Percentiles rank a stretch among this genome's conserved stretches.
Evolutionary conservation across 2,329 filamentous ascomycete genomes (phyloP).

Genomic region (Sclerotinia spermophila): DNA sequence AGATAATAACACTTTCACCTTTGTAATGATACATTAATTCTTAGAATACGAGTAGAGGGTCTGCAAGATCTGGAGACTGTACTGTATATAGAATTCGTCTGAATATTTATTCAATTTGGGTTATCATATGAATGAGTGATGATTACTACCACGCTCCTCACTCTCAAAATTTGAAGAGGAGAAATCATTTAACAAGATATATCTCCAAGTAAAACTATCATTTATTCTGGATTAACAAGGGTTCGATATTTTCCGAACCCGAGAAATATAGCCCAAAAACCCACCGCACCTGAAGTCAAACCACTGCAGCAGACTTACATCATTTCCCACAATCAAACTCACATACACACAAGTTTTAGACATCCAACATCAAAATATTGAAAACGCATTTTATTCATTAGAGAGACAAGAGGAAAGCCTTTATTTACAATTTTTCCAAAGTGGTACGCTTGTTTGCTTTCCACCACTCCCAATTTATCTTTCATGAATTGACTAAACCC

Average conservation of each 20-base stretch:
- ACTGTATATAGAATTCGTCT: no score
- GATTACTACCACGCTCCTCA: no score
- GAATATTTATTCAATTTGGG: no score
- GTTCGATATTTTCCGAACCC: background rate
- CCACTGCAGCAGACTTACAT: background rate
- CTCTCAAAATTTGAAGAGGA: background rate
- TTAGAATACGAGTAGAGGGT: no score
- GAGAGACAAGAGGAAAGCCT: conserved; percentile 4
- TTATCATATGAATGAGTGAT: no score
- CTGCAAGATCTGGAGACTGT: no score
- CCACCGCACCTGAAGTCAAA: background rate
- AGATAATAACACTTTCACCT: no score
- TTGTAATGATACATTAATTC: no score
- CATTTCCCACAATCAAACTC: background rate
- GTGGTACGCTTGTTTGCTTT: conserved; percentile 15
- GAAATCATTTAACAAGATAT: background rate
- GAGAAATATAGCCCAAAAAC: background rate
- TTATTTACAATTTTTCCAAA: conserved; percentile 20
- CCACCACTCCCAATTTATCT: conserved; percentile 12
- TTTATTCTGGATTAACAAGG: no score
- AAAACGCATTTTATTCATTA: conserved; percentile 8
- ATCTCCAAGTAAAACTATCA: background rate
- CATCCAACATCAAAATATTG: background rate
- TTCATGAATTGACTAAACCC: conserved; percentile 6
- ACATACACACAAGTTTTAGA: background rate